Base-by-base conservation (phyloP, 305 asterid species). In the Fraxinus platypoda region DNA sequence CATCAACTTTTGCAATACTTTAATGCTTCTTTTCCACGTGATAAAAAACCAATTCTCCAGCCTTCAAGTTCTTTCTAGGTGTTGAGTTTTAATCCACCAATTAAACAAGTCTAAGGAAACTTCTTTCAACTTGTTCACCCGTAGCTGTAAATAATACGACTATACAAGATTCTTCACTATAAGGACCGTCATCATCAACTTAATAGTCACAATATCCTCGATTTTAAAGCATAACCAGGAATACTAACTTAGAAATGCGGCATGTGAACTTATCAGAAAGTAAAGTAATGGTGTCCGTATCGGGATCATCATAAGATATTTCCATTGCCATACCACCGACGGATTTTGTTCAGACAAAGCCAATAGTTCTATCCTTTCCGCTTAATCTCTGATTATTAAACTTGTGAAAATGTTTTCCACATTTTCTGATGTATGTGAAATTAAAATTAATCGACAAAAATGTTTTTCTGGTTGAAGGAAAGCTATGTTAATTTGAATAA, bases 221-320 rank as follows among this genome's bases (percentile, higher is more conserved):
- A 71, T 33, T 49, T 15, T 8, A 30, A 43, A 59, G 13, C 35
- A 85, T 75, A 49, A 35, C 43, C 38, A 49, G 12, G 62, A 25
- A 25, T 31, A 43, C 85, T 62, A 31, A 38, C 72, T 30, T 13
- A 34, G 28, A 71, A 33, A 74, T 41, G 66, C 72, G 59, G 62
- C 13, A 74, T 30, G 15, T 59, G n/a, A n/a, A n/a, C 21, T 74
- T 19, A 38, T 77, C 59, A n/a, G 41, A 25, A 46, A 33, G 41
- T 26, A 13, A 66, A 30, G 73, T 64, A 25, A 3, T 8, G 23
- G 66, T 17, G 43, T 59, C 3, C 26, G 54, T 19, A 77, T 35
- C 13, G 3, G n/a, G 80, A 46, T 77, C 49, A 13, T 76, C 41
- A 76, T 26, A 57, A 70, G 64, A 80, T 85, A 5, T 23, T 77